Percentiles rank a stretch among this genome's conserved stretches.
phyloP scores from a whole-genome alignment of 768 basidiomycete genomes.

The Favolaschia claudopus region DNA sequence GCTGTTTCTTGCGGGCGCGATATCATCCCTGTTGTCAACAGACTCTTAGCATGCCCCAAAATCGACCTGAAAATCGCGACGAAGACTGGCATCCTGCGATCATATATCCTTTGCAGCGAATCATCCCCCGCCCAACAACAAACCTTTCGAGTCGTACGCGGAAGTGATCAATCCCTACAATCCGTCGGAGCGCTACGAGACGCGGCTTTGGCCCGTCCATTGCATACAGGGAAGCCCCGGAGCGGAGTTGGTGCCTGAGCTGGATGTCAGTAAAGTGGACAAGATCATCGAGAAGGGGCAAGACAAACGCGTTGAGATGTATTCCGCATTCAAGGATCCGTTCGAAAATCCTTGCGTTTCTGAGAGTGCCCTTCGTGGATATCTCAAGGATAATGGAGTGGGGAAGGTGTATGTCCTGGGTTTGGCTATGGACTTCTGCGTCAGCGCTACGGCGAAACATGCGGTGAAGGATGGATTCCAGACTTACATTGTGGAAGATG shows the following conservation, averaged over 20 bases:
- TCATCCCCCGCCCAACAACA: slow-evolving; percentile 31
- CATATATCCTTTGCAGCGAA: slow-evolving; percentile 71
- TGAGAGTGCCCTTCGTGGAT: slow-evolving; percentile 22
- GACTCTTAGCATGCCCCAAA: slow-evolving; percentile 52
- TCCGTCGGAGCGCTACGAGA: slow-evolving; percentile 41
- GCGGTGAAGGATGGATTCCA: slow-evolving; percentile 48
- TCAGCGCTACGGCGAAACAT: slow-evolving; percentile 54
- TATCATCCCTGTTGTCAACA: slow-evolving; percentile 55
- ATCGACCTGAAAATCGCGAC: slow-evolving; percentile 50
- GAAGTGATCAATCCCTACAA: slow-evolving; percentile 43
- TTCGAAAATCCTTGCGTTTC: slow-evolving; percentile 35
- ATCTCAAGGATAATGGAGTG: slow-evolving; percentile 44
- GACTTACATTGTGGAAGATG: slow-evolving; percentile 30
- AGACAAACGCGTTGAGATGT: slow-evolving; percentile 65
- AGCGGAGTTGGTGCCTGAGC: slow-evolving; percentile 54
- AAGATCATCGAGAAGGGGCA: slow-evolving; percentile 49
- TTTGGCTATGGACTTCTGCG: slow-evolving; percentile 75
- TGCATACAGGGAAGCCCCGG: slow-evolving; percentile 65
- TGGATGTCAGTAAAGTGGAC: slow-evolving; percentile 39
- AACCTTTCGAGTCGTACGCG: slow-evolving; percentile 28
- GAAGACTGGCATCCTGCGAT: slow-evolving; percentile 51
- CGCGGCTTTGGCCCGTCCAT: slow-evolving; percentile 76
- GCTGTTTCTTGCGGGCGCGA: slow-evolving; percentile 62
- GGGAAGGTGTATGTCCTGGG: slow-evolving; percentile 61
- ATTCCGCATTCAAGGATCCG: slow-evolving; percentile 68